Base-by-base conservation (phyloP, 352 stramenopile genomes). In the Peronospora farinosa region DNA sequence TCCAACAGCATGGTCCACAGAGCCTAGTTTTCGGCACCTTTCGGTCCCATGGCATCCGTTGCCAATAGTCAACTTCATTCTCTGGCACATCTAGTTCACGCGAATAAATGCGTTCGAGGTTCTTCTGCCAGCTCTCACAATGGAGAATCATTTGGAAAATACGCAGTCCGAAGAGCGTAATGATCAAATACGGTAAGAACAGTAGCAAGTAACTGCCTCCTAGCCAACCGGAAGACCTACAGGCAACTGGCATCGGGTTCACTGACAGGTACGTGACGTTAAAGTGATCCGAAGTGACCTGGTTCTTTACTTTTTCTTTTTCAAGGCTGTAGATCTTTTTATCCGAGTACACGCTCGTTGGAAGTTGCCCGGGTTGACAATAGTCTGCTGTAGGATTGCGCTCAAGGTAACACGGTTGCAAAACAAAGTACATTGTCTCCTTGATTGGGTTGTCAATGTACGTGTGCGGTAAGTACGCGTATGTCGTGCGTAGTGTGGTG, bases 1-100 rank as follows among this genome's bases (percentile, higher is more conserved):
- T 66, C 76, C 76, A 87, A 60, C 76, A 87, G 49, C 75, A 87
- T 3, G 75, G 75, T 0, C 73, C 76, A 0, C 79, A 69, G 1
- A 87, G 48, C 8, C 62, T 54, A 3, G 73, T 87, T 47, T 85
- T 84, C 6, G 76, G 73, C 23, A 87, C 76, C 36, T 87, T 87
- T 4, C 76, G 71, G 51, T 87, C 76, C 76, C 76, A 87, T 0
- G 76, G 76, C 52, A 78, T 72, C 0, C 73, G 76, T 50, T 87
- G 76, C 76, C 73, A 87, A 42, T 85, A 85, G 50, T 85, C 73
- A 42, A 87, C 76, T 32, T 87, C 76, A 19, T 74, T 64, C 25
- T 87, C 76, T 0, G 76, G 76, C 0, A 82, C 55, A 2, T 62
- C 53, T 11, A 78, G 60, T 31, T 87, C 76, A 1, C 64, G 59